Base-by-base conservation (phyloP, 805 yeast species). In the Candida lessepsii region DNA sequence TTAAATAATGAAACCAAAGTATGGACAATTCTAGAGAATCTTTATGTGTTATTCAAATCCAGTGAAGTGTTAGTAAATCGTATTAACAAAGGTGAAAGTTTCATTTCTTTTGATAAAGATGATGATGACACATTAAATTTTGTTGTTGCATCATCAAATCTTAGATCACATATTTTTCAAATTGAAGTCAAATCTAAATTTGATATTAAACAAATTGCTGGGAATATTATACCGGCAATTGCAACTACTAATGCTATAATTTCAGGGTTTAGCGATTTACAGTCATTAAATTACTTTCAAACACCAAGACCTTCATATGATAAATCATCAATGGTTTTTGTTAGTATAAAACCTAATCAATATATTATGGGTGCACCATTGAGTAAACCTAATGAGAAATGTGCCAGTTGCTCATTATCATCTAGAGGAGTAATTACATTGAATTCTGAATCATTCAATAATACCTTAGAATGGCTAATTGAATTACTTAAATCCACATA, bases 241-340 rank as follows among this genome's bases (percentile, higher is more conserved):
- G 98, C 99, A 5, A 93, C 99, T 1, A 91, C 97, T 3, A 93
- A 93, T 60, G 98, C 99, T 1, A 83, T 93, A 10, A 82, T 93
- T 51, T 89, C 96, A 0, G 99, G 99, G 0, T 75, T 88, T 49
- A 83, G 93, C 11, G 81, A 89, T 3, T 58, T 91, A 28, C 78
- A 83, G 27, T 84, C 95, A 0, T 63, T 89, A 34, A 76, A 57
- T 58, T 78, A 39, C 53, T 83, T 65, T 49, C n/a, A 27, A 9
- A 23, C 37, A 9, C n/a, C 23, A 5, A 13, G 9, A 11, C 40
- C 41, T 4, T 28, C 39, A 0, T 39, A 34, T 20, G 32, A 37
- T 1, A 43, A 51, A 3, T 54, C 67, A 2, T 54, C 64, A 8
- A 53, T 68, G n/a, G 61, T 63, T 1, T 69, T 62, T 45, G 58